These are phyloP conservation scores for Solanum hybrid DNA, from an alignment of 305 asterid genomes.

Conservation along the genomic window DNA sequence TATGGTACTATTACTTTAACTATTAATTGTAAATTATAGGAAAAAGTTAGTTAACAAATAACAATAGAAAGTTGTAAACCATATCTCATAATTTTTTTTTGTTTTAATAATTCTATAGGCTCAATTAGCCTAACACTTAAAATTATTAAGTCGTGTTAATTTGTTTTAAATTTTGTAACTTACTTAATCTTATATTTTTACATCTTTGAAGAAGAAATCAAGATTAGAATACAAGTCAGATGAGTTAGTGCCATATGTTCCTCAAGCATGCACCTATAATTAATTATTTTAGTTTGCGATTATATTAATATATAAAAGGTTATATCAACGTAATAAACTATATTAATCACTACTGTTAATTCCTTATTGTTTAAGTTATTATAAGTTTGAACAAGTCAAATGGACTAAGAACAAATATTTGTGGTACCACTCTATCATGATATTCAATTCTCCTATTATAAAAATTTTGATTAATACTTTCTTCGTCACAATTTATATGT, in stretches of 20 bases:
- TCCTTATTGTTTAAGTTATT: neutral
- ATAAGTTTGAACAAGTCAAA: neutral
- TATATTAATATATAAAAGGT: neutral
- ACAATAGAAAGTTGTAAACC: too few species aligned
- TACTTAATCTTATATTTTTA: neutral
- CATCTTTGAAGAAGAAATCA: neutral
- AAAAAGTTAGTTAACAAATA: too few species aligned
- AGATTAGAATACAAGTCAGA: neutral
- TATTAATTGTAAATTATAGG: too few species aligned
- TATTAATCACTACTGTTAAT: neutral
- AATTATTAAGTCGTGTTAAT: too few species aligned
- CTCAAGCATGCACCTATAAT: neutral
- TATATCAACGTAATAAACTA: neutral
- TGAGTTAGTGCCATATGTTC: neutral
- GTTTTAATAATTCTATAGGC: too few species aligned
- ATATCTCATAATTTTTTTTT: too few species aligned
- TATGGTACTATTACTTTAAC: too few species aligned
- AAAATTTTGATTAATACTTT: too few species aligned
- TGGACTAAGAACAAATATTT: neutral
- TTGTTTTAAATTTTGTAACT: neutral
- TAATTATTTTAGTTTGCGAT: neutral
- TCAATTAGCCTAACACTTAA: too few species aligned
- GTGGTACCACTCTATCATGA: neutral
- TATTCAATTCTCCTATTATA: neutral
- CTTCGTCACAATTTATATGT: too few species aligned